Conservation (phyloP, 176 grass and related monocot species). For the Cenchrus purpureus region DNA sequence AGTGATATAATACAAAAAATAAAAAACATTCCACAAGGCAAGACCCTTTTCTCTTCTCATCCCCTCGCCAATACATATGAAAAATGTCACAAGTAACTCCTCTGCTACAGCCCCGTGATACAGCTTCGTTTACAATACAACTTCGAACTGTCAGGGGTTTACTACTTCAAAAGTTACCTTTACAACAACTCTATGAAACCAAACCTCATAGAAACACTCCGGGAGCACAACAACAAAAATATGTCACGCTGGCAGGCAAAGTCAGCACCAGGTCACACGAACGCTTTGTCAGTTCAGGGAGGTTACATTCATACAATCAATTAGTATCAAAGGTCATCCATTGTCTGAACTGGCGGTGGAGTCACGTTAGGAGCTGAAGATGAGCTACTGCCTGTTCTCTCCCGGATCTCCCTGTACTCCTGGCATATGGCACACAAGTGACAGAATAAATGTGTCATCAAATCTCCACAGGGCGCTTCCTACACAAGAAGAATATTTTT, state of each 20-base stretch:
- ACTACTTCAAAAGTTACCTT: conserved; percentile 3
- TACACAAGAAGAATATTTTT: conserved; percentile 40
- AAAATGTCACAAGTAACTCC: not conserved
- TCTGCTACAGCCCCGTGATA: not conserved
- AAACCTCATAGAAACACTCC: not conserved
- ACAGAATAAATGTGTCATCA: conserved; percentile 85
- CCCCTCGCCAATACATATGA: not conserved
- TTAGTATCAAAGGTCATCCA: conserved; percentile 58
- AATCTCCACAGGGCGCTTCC: conserved; percentile 87
- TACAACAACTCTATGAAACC: conserved; percentile 29
- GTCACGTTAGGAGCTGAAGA: conserved; percentile 43
- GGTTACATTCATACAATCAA: conserved; percentile 1
- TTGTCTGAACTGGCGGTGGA: conserved; percentile 67
- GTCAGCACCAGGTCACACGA: not conserved
- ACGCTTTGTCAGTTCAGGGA: conserved; percentile 18
- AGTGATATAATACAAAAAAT: not conserved
- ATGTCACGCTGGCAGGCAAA: conserved; percentile 5
- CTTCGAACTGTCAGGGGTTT: not conserved
- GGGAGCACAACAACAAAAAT: conserved; percentile 34
- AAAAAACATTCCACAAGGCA: not conserved
- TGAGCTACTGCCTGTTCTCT: conserved; percentile 49
- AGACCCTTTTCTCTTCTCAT: not conserved
- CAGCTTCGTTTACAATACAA: conserved; percentile 25
- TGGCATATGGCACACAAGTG: conserved; percentile 92
- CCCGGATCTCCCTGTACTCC: conserved; percentile 86